Evolutionary conservation across 192 early-diverging fungal genomes (phyloP), one percentile per base, ranked within the genome.

Genomic region (Glomus cerebriforme): DNA sequence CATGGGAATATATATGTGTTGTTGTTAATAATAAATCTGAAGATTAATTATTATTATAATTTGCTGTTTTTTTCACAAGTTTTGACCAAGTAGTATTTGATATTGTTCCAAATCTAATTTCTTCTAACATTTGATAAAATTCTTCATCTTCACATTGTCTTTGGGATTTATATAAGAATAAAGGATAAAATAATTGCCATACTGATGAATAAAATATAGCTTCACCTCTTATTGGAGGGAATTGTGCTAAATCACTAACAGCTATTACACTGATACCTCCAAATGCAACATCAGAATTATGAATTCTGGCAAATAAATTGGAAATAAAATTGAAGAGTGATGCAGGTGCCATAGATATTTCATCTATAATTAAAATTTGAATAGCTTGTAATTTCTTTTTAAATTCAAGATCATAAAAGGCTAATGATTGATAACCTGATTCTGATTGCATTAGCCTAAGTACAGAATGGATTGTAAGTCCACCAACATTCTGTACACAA

Each of bases 101-200:
- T 43, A 43, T 43, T 43, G 39, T 43, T 1, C 9, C 10, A 43
- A 43, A 43, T 43, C 39, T 43, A 43, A 43, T 43, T 43, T 43
- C 39, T 10, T 43, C 39, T 43, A 43, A 12, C 39, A 43, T 43
- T 43, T 43, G 39, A 10, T 43, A 43, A 1, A 43, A 43, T 43
- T 43, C 39, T 2, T 10, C 9, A 67, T 67, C 34, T 69, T 32
- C 27, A 7, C 37, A 2, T 7, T 69, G 67, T 9, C 35, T 32
- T 69, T 69, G 67, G 3, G 67, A 31, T 69, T 69, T 24, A 17
- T 34, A 2, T 7, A 69, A 31, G 17, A 69, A 69, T 32, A 69
- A 39, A 29, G 67, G 67, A 69, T 69, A 35, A 34, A 69, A 69
- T 39, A 69, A 19, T n/a, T 69, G 9, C 68, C 68, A 70, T 6